A percentile compares a stretch with the other conserved stretches of the same genome.
phyloP scores from a whole-genome alignment of 352 stramenopile genomes.

The Pythium aquatile region DNA sequence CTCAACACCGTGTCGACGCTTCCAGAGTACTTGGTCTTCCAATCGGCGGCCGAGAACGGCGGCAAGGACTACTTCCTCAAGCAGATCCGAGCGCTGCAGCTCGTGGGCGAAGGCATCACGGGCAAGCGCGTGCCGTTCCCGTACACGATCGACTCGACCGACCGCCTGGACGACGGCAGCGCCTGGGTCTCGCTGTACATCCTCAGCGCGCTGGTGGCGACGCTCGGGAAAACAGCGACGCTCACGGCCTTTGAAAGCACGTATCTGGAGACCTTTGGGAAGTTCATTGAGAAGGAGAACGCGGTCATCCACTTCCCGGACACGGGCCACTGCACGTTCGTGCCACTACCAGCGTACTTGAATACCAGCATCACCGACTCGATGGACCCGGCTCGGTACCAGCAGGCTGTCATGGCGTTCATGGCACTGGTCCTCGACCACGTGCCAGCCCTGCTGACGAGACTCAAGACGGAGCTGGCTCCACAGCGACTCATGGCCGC shows the following conservation, averaged over 20 bases:
- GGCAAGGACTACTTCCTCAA: background rate
- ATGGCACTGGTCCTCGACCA: background rate
- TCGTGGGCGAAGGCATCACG: background rate
- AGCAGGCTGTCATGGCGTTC: background rate
- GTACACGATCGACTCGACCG: background rate
- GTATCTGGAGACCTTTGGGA: background rate
- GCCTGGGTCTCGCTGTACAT: background rate
- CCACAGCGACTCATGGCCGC: background rate
- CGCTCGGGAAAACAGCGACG: background rate
- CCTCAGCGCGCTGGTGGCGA: background rate
- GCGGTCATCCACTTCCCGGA: background rate
- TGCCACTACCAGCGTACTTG: background rate
- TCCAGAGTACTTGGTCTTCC: background rate
- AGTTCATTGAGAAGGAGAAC: background rate
- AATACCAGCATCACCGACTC: background rate
- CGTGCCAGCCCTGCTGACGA: background rate
- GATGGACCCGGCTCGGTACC: background rate
- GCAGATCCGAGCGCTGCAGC: background rate
- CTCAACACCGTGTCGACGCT: background rate
- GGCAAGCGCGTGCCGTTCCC: background rate
- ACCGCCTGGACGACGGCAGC: background rate
- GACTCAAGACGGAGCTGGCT: background rate
- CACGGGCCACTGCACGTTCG: background rate
- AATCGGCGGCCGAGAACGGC: background rate
- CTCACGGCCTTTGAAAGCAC: background rate